phyloP scores from a whole-genome alignment of 768 basidiomycete species.

The Cystofilobasidium ferigula region DNA sequence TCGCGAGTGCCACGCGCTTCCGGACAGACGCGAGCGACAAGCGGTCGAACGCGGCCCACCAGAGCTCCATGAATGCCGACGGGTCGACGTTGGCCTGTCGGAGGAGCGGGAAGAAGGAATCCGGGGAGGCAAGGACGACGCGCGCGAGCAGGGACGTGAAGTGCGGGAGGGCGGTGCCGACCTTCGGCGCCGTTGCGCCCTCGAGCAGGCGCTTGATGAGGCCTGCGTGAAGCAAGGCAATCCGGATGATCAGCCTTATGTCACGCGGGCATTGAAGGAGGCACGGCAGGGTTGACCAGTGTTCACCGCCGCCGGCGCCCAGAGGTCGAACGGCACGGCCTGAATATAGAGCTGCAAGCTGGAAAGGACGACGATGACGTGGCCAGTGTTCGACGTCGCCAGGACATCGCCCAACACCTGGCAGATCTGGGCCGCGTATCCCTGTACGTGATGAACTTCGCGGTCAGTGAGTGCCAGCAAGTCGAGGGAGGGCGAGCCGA shows the following conservation, averaged over 20 bases:
- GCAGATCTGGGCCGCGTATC: constrained; percentile 7
- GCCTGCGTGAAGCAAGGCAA: not conserved
- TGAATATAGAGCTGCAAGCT: constrained; percentile 13
- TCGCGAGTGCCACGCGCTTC: constrained; percentile 24
- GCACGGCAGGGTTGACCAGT: not conserved
- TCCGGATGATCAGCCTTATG: too few relatives aligned
- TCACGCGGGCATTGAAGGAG: too few relatives aligned
- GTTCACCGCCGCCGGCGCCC: not conserved
- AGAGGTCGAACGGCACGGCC: constrained; percentile 9
- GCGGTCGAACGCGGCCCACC: constrained; percentile 25
- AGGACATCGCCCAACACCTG: constrained; percentile 11
- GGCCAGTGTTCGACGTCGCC: constrained; percentile 3
- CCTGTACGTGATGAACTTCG: too few relatives aligned
- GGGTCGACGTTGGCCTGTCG: not conserved
- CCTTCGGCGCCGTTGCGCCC: constrained; percentile 2
- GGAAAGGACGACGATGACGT: constrained; percentile 10
- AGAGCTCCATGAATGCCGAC: constrained; percentile 14
- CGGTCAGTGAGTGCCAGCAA: too few relatives aligned
- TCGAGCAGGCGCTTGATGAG: constrained; percentile 13
- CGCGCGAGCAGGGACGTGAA: constrained; percentile 10
- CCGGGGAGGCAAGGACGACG: constrained; percentile 15
- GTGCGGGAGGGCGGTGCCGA: constrained; percentile 21
- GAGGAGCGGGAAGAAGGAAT: constrained; percentile 16
- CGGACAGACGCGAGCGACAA: constrained; percentile 16
- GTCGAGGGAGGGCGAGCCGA: not conserved